These are phyloP conservation scores for Mucor mucedo DNA, from an alignment of 371 early-diverging fungal genomes.

Conservation along the genomic window DNA sequence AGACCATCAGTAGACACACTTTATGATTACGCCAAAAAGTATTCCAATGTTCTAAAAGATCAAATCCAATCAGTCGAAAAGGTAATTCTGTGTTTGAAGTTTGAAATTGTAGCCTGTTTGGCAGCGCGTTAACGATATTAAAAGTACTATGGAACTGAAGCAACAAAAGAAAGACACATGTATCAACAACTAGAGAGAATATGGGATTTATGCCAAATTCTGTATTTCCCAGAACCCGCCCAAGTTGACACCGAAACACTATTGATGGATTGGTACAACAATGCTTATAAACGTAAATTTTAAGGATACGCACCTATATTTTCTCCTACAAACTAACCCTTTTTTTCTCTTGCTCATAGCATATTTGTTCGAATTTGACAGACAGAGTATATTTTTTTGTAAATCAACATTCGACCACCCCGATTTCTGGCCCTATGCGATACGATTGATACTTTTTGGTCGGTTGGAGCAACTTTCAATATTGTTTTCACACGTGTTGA, in stretches of 20 bases:
- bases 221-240: constrained; percentile 7
- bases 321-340: neutral
- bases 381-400: neutral
- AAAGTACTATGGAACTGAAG: constrained; percentile 5
- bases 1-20: neutral
- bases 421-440: constrained; percentile 22
- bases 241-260: neutral
- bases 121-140: neutral
- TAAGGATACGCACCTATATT: too few species aligned
- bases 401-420: constrained; percentile 4
- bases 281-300: constrained; percentile 15
- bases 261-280: constrained; percentile 21
- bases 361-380: constrained; percentile 11
- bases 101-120: too few species aligned
- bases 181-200: constrained; percentile 5
- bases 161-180: constrained; percentile 9
- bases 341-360: neutral
- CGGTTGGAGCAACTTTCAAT: constrained; percentile 3
- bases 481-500: constrained; percentile 6
- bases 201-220: constrained; percentile 12
- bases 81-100: constrained; percentile 1
- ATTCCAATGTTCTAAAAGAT: constrained; percentile 7
- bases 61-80: constrained; percentile 16
- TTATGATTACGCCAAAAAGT: constrained; percentile 6
- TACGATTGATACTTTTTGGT: constrained; percentile 16